These are phyloP conservation scores for Dendrocalamus latiflorus DNA, from an alignment of 202 grass and related monocot species.

Conservation along the genomic window DNA sequence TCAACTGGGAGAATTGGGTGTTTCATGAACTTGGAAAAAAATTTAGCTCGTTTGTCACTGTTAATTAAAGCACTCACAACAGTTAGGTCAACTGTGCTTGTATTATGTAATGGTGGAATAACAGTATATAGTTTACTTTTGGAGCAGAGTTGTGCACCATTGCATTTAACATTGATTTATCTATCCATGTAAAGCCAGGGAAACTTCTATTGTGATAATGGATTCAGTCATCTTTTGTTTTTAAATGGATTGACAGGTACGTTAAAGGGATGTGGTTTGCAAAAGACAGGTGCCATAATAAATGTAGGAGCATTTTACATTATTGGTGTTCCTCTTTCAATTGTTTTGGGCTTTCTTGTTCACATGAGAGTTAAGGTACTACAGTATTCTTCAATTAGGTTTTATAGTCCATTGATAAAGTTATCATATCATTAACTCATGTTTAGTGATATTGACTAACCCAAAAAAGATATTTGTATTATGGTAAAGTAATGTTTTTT, in stretches of 20 bases:
- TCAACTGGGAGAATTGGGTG: not conserved
- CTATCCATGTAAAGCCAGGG: not conserved
- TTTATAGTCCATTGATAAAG: not conserved
- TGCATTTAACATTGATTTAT: not conserved
- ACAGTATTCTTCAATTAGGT: not conserved
- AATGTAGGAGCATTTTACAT: not conserved
- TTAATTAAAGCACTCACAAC: not conserved
- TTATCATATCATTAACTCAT: not conserved
- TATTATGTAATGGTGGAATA: not conserved
- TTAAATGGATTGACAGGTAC: not conserved
- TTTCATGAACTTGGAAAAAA: not conserved
- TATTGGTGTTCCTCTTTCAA: conserved; percentile 7
- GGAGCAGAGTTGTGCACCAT: not conserved
- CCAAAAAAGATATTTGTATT: not conserved
- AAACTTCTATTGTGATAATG: not conserved
- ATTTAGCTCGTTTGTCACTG: not conserved
- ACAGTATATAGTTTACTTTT: not conserved
- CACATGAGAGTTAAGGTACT: not conserved
- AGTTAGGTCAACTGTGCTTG: not conserved
- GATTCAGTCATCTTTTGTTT: not conserved
- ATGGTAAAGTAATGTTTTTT: not conserved
- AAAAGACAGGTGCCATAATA: not conserved
- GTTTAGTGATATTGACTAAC: not conserved
- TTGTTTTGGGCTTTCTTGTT: conserved; percentile 1
- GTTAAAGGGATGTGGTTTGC: conserved; percentile 4